Evolutionary conservation across 768 basidiomycete species (phyloP).

Genomic region (Candolleomyces efflorescens): DNA sequence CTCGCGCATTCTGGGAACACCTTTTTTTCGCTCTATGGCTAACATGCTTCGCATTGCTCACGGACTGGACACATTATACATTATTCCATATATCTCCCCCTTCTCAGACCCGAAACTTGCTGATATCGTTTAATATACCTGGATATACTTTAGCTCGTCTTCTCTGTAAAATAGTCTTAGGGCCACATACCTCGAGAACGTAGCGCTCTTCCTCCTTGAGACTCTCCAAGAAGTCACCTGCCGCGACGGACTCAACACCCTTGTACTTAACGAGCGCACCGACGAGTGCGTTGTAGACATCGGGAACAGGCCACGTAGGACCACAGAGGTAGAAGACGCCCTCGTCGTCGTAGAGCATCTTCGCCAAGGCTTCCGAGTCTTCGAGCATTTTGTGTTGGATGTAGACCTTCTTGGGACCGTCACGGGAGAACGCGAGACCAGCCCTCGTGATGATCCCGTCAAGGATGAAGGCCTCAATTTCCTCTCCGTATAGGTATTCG

Average conservation of each 20-base stretch:
- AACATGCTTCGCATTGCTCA: neutral
- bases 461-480: slow-evolving; percentile 90
- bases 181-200: slow-evolving; percentile 76
- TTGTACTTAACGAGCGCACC: slow-evolving; percentile 73
- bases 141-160: neutral
- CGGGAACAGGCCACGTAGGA: slow-evolving; percentile 99
- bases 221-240: slow-evolving; percentile 80
- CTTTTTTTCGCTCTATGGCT: neutral
- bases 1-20: neutral
- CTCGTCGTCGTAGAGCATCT: slow-evolving; percentile 65
- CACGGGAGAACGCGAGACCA: slow-evolving; percentile 95
- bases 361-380: slow-evolving; percentile 73
- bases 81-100: neutral
- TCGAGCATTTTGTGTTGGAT: slow-evolving; percentile 99
- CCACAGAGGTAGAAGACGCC: slow-evolving; percentile 97
- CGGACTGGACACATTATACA: neutral
- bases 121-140: slow-evolving; percentile 7
- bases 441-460: slow-evolving; percentile 84
- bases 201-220: slow-evolving; percentile 97
- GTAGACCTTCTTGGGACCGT: slow-evolving; percentile 89
- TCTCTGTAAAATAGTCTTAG: neutral
- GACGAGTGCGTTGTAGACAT: slow-evolving; percentile 91
- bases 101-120: neutral
- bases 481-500: slow-evolving; percentile 96
- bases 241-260: slow-evolving; percentile 56